Base-by-base conservation (phyloP, 345 rosid genomes). In the Sonneratia caseolaris region DNA sequence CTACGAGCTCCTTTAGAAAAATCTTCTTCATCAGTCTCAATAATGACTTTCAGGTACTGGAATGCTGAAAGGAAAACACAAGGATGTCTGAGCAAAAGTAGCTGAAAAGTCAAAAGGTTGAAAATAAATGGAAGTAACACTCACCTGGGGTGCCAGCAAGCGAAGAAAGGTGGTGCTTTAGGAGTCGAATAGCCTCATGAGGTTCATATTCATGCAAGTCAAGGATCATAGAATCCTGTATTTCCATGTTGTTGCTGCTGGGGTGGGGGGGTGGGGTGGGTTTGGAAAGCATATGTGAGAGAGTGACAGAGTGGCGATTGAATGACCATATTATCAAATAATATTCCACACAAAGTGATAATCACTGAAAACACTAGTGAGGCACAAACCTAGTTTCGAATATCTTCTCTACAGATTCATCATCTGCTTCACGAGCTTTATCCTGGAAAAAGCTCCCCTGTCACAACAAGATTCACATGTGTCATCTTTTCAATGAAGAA, bases 131-230 rank as follows among this genome's bases (percentile, higher is more conserved):
- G 65, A 71, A 64, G 73, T 16, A 68, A 53, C 56, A 70, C 90
- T 68, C 76, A 89, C 95, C 74, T 55, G 82, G 72, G 72, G 81
- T 84, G 78, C 92, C 91, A 21, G 87, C 76, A 71, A 87, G 82
- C 16, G 56, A 72, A 10, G 79, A 74, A 19, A 89, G 75, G 77
- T 89, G 88, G 49, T 38, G 48, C 78, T 75, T 89, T 81, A 89
- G 64, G 65, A 78, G 78, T 13, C 80, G 72, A 37, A 80, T 75
- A 37, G 95, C 86, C 11, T 82, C 87, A 81, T 61, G 79, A 10
- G 86, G 69, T 11, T 70, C 83, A 69, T n/a, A 71, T 1, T 76
- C 75, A 66, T 71, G 85, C 75, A 87, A 74, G 72, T 11, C 81
- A 24, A 89, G 82, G 66, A 11, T 4, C 74, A 84, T 24, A 57